Evolutionary conservation across 371 early-diverging fungal species (phyloP).

Genomic region (Lichtheimia ramosa): DNA sequence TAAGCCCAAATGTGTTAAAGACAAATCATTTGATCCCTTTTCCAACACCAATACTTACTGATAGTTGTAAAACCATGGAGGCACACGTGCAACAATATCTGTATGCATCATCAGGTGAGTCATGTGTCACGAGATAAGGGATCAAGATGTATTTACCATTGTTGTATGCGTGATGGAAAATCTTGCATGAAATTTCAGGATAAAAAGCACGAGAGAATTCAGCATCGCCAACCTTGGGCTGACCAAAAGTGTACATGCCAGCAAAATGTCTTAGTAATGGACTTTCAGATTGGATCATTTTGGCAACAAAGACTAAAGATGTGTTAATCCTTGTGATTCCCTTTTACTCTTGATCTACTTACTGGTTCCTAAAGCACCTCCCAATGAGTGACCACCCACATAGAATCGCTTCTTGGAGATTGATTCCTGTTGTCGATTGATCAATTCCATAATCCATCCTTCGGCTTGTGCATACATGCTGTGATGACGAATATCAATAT

Average conservation of each 20-base stretch:
- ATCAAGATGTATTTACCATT: constrained; percentile 31
- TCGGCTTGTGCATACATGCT: constrained; percentile 47
- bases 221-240: constrained; percentile 58
- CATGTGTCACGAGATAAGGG: too few species aligned
- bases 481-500: constrained; percentile 31
- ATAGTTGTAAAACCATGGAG: constrained; percentile 23
- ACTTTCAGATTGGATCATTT: constrained; percentile 59
- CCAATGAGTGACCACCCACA: constrained; percentile 48
- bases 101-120: too few species aligned
- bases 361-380: constrained; percentile 48
- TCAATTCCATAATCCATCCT: constrained; percentile 30
- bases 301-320: constrained; percentile 52
- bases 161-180: constrained; percentile 62
- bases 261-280: constrained; percentile 54
- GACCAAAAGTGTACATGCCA: constrained; percentile 60
- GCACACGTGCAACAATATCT: constrained; percentile 48
- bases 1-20: not conserved
- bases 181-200: constrained; percentile 47
- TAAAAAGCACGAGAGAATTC: constrained; percentile 54
- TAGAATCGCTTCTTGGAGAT: constrained; percentile 30
- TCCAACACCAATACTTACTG: constrained; percentile 13
- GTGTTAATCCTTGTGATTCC: not conserved
- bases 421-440: constrained; percentile 12
- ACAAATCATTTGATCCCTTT: too few species aligned
- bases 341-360: constrained; percentile 4